A percentile compares a stretch with the other conserved stretches of the same genome.
These are phyloP conservation scores for Xylaria sp. DNA, from an alignment of 2,329 filamentous ascomycete genomes.

Conservation along the genomic window DNA sequence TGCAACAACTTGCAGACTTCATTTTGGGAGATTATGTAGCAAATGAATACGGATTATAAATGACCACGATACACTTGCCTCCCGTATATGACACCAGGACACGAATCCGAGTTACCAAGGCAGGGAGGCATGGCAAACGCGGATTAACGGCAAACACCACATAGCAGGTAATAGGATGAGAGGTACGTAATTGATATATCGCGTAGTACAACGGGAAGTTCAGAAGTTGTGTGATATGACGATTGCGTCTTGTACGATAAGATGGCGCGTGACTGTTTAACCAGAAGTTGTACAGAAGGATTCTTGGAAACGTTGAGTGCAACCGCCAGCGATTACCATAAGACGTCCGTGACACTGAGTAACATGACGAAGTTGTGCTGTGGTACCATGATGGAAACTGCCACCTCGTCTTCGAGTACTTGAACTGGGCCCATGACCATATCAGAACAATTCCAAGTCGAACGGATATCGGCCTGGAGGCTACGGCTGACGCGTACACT, in stretches of 20 bases:
- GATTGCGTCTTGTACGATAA: constrained; percentile 1
- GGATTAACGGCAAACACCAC: neutral
- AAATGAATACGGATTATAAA: too few relatives aligned
- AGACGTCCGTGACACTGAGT: neutral
- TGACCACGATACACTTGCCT: too few relatives aligned
- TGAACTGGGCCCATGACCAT: constrained; percentile 3
- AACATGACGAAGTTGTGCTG: constrained; percentile 1
- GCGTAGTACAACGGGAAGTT: neutral
- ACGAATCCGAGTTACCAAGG: neutral
- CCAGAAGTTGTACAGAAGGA: neutral
- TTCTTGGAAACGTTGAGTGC: neutral
- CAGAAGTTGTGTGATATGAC: neutral
- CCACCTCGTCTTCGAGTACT: neutral
- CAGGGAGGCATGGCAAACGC: neutral
- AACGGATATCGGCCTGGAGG: neutral
- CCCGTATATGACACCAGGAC: neutral
- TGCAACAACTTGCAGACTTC: too few relatives aligned
- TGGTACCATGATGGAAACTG: neutral
- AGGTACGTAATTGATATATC: neutral
- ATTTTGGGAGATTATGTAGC: too few relatives aligned
- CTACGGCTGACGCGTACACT: neutral
- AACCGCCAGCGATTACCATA: neutral
- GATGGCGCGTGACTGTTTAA: neutral
- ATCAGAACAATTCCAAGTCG: neutral
- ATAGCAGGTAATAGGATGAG: too few relatives aligned